Evolutionary conservation across 108 stramenopile genomes (phyloP), one percentile per base, ranked within the genome.

Genomic region (Schizochytrium sp.): DNA sequence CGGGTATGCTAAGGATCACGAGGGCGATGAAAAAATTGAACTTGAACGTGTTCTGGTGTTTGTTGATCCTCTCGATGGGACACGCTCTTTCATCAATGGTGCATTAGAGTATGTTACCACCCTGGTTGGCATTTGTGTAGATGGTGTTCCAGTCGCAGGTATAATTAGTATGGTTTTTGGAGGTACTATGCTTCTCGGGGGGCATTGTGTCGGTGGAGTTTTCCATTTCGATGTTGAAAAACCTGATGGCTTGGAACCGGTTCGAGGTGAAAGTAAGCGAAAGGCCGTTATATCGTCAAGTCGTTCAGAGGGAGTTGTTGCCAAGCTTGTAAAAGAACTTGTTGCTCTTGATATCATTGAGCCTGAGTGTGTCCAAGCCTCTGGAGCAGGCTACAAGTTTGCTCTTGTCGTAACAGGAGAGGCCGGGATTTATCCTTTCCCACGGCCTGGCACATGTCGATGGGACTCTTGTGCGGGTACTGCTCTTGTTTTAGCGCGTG

Each of bases 401-500:
- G 53, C 47, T 13, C 45, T 55, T 5, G 76, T 83, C 17, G 50
- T 83, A 5, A 10, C 5, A 13, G 76, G 76, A 47, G 53, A 55
- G 15, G 76, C 40, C n/a, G 76, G 76, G 7, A 50, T 83, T 55
- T 83, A 83, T 40, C 47, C 76, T 0, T 83, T 55, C 47, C 76
- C 76, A 38, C 47, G 47, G 1, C 28, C 5, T n/a, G 76, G 76
- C 50, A 55, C 53, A 7, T 83, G 53, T 53, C n/a, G 50, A 10
- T 83, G 76, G 76, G 76, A 83, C 76, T 55, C 53, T 12, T 83
- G 76, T 53, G 76, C 76, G 42, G 64, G 64, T 7, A 69, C 64
- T 7, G 64, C 64, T 13, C 64, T 69, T 44, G 44, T 69, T 15
- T 44, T 69, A 2, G 64, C 64, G 64, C 64, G 44, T 1, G 64